phyloP scores from a whole-genome alignment of 768 basidiomycete species.

The Mycena vulgaris region DNA sequence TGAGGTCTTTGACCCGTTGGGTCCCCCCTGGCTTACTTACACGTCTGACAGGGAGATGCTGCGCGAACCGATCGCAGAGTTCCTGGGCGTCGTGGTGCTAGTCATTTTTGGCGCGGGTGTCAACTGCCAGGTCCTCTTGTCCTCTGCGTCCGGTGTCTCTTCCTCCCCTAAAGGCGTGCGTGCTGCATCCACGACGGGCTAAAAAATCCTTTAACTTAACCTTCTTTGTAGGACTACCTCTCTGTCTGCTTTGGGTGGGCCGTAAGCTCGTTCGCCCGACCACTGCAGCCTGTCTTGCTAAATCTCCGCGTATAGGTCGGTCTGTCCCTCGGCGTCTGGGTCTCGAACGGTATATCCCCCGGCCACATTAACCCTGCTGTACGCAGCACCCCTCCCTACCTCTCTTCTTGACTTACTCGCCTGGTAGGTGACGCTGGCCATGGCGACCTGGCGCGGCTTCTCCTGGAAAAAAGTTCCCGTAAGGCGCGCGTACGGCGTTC shows the following conservation, averaged over 20 bases:
- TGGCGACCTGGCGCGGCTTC: slow-evolving; percentile 68
- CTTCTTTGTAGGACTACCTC: slow-evolving; percentile 50
- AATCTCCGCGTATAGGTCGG: neutral
- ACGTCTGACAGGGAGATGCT: too few relatives aligned
- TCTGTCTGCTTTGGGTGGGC: slow-evolving; percentile 54
- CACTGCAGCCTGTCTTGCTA: too few relatives aligned
- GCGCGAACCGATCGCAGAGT: slow-evolving; percentile 63
- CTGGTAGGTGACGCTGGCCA: slow-evolving; percentile 47
- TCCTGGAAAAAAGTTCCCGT: slow-evolving; percentile 72
- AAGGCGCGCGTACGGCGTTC: too few relatives aligned
- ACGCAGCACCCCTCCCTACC: slow-evolving; percentile 30
- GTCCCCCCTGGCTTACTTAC: too few relatives aligned
- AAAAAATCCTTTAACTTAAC: neutral
- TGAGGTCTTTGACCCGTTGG: too few relatives aligned
- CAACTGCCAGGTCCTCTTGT: slow-evolving; percentile 56
- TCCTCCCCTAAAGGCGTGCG: slow-evolving; percentile 58
- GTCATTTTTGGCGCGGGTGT: slow-evolving; percentile 55
- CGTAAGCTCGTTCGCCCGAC: slow-evolving; percentile 29
- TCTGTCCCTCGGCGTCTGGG: slow-evolving; percentile 47
- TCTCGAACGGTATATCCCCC: slow-evolving; percentile 56
- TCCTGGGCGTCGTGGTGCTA: slow-evolving; percentile 58
- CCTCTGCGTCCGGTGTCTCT: slow-evolving; percentile 48
- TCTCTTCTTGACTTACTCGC: too few relatives aligned
- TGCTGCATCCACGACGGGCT: neutral
- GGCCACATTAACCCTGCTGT: slow-evolving; percentile 50